phyloP scores from a whole-genome alignment of 2,329 filamentous ascomycete species.

The Sclerotinia spermophila region DNA sequence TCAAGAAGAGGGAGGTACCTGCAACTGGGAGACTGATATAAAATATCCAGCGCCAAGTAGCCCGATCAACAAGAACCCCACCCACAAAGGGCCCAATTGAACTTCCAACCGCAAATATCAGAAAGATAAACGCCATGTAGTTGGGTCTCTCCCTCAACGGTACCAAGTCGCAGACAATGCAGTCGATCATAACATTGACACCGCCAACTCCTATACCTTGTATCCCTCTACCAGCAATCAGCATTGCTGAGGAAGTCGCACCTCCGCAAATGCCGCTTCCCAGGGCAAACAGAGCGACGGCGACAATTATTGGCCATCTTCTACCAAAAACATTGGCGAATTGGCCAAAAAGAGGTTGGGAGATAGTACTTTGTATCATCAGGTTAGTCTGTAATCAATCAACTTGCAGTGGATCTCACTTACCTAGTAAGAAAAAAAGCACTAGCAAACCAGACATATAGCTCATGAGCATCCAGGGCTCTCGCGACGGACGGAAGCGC shows the following conservation, averaged over 20 bases:
- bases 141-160: conserved; percentile 46
- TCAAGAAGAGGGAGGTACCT: conserved; percentile 17
- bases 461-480: conserved; percentile 44
- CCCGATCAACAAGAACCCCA: conserved; percentile 41
- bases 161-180: conserved; percentile 50
- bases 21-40: conserved; percentile 24
- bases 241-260: conserved; percentile 42
- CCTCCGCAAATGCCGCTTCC: conserved; percentile 52
- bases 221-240: conserved; percentile 47
- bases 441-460: conserved; percentile 71
- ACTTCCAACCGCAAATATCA: conserved; percentile 42
- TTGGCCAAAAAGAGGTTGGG: conserved; percentile 41
- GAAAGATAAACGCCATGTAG: conserved; percentile 41
- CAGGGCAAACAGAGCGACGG: conserved; percentile 47
- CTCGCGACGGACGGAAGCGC: conserved; percentile 55
- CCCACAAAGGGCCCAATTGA: conserved; percentile 41
- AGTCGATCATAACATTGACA: conserved; percentile 45
- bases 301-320: conserved; percentile 40
- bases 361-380: not conserved
- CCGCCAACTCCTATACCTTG: conserved; percentile 36
- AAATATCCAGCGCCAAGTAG: conserved; percentile 40
- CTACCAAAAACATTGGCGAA: conserved; percentile 52
- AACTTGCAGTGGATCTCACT: not conserved
- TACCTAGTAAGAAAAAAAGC: conserved; percentile 56
- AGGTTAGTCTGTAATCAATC: too few species aligned